These are phyloP conservation scores for Laetiporus sulphureus DNA, from an alignment of 1,284 basidiomycete genomes.

Conservation along the genomic window DNA sequence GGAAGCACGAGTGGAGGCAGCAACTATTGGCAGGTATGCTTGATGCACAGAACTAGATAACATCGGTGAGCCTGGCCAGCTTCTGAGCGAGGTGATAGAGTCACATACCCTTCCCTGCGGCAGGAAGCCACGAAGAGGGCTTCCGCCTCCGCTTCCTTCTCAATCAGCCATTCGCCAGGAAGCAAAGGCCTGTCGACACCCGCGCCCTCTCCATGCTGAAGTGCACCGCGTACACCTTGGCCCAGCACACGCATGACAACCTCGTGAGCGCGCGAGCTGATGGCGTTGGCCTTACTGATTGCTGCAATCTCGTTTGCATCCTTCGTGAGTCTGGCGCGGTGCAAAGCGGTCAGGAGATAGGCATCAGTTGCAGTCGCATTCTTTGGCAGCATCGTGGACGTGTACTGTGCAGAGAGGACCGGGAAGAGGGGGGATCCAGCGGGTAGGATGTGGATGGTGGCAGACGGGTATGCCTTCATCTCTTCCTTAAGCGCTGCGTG, in stretches of 20 bases:
- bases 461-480: slow-evolving; percentile 51
- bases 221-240: slow-evolving; percentile 53
- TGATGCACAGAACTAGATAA: slow-evolving; percentile 66
- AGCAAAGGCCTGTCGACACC: slow-evolving; percentile 50
- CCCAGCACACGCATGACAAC: slow-evolving; percentile 88
- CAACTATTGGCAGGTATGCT: slow-evolving; percentile 88
- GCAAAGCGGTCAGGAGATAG: slow-evolving; percentile 70
- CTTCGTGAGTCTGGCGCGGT: slow-evolving; percentile 74
- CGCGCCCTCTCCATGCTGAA: slow-evolving; percentile 37
- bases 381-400: slow-evolving; percentile 30
- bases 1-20: slow-evolving; percentile 75
- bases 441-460: slow-evolving; percentile 60
- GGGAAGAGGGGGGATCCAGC: slow-evolving; percentile 51
- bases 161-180: slow-evolving; percentile 77
- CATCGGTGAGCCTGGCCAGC: not conserved
- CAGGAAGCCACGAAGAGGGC: slow-evolving; percentile 88
- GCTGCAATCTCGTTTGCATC: slow-evolving; percentile 64
- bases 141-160: slow-evolving; percentile 87
- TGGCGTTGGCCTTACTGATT: slow-evolving; percentile 74
- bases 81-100: not conserved
- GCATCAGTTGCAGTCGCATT: slow-evolving; percentile 40
- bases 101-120: slow-evolving; percentile 66
- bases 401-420: slow-evolving; percentile 34
- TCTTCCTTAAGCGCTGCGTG: slow-evolving; percentile 44
- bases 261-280: slow-evolving; percentile 85